Conservation (phyloP, 257 asterid genomes). For the Petunia axillaris region DNA sequence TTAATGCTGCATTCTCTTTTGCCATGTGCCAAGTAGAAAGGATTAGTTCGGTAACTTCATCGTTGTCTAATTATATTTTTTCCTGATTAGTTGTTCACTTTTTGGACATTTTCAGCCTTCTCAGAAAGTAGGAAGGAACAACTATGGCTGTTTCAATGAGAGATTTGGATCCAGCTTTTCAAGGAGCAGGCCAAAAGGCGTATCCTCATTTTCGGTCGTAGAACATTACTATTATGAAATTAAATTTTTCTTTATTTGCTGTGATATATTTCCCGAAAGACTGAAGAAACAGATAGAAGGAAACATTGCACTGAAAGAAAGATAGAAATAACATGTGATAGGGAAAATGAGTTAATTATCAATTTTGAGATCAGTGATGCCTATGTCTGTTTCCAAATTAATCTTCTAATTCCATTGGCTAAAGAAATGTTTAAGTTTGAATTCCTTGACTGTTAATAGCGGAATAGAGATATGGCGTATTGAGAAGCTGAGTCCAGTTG, state of each 20-base stretch:
- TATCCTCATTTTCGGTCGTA: conserved; percentile 58
- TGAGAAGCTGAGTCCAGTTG: conserved; percentile 75
- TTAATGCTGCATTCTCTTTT: conserved; percentile 8
- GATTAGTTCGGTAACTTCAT: background rate
- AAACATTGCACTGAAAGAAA: background rate
- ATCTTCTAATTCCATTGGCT: conserved; percentile 24
- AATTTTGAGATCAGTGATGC: conserved; percentile 23
- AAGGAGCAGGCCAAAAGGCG: conserved; percentile 97
- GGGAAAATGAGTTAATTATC: background rate
- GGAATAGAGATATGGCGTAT: conserved; percentile 96
- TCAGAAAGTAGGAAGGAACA: conserved; percentile 32
- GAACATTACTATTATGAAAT: background rate
- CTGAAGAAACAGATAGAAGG: conserved; percentile 6
- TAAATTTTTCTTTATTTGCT: conserved; percentile 6
- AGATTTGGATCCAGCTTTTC: conserved; percentile 92
- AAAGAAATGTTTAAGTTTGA: conserved; percentile 14
- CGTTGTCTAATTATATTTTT: conserved; percentile 4
- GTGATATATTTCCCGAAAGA: background rate
- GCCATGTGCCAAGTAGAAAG: conserved; percentile 2
- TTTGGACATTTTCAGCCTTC: conserved; percentile 44
- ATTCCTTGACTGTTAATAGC: conserved; percentile 70
- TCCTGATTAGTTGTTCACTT: conserved; percentile 4
- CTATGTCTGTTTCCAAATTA: conserved; percentile 14
- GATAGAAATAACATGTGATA: conserved; percentile 7
- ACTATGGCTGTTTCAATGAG: conserved; percentile 89